Evolutionary conservation across 2,329 filamentous ascomycete genomes (phyloP), one percentile per base, ranked within the genome.

Genomic region (Colletotrichum coccodes): DNA sequence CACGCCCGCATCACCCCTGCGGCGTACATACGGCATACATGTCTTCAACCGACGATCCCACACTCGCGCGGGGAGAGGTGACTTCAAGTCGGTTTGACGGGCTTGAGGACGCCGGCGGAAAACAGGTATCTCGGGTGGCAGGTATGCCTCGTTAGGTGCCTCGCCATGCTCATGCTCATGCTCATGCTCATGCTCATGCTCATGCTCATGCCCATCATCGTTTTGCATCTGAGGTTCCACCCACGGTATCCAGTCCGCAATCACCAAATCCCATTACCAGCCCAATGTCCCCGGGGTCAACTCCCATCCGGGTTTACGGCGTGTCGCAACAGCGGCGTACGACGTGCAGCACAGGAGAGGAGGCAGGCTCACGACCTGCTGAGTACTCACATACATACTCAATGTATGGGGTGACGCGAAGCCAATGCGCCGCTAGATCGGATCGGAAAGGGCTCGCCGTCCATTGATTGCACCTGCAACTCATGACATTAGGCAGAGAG

Each of bases 391-490:
- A 53, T 30, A 28, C 28, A 57, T 47, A 14, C 18, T 38, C 6
- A 26, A 44, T 28, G 30, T 16, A 65, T 65, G 66, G 66, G 61
- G 61, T 69, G 66, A 69, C 49, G 66, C 56, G 62, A 68, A 54
- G 36, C 49, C 54, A 60, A 60, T 69, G 66, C 66, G 66, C 61
- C 66, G 66, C 61, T 69, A 69, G 66, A 66, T 65, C 49, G 44
- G 66, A 69, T 69, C 34, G 61, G 61, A 68, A 65, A 49, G 49
- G 21, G 26, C 56, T 11, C 50, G 40, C 30, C 26, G 44, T 56
- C 32, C 16, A 14, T 28, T 56, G 32, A 21, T 30, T 50, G 42
- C 21, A 49, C 23, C 46, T n/a, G 57, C 16, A 44, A 42, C 58
- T 50, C 40, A 12, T 53, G 54, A 30, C 34, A 36, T 65, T 36